A percentile compares a stretch with the other conserved stretches of the same genome.
Conservation (phyloP, 192 early-diverging fungal species). For the Coemansia sp. region DNA sequence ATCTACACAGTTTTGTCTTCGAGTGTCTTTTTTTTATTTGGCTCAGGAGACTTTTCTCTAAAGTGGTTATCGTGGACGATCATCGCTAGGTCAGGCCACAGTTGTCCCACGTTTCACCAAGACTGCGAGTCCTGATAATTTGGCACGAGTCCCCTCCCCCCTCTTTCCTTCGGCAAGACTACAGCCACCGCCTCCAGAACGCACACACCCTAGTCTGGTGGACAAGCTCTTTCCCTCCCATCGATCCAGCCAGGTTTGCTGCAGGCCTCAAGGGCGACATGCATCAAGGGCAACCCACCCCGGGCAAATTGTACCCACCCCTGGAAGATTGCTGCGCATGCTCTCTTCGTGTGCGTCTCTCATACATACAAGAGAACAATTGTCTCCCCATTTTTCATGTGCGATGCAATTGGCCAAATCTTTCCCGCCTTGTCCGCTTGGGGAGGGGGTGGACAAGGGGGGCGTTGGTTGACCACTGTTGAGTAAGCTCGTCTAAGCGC, state of each 20-base stretch:
- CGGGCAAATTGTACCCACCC: background rate
- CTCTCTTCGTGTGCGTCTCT: background rate
- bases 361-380: background rate
- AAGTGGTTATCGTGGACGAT: background rate
- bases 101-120: slow-evolving; percentile 3
- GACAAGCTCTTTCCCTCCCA: background rate
- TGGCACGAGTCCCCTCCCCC: background rate
- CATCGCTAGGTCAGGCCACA: slow-evolving; percentile 1
- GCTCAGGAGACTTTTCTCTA: background rate
- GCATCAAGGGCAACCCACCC: background rate
- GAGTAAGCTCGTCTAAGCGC: background rate
- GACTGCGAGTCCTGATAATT: background rate
- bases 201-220: background rate
- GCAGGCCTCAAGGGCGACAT: slow-evolving; percentile 3
- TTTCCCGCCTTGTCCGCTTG: slow-evolving; percentile 7
- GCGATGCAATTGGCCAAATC: slow-evolving; percentile 8
- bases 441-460: background rate
- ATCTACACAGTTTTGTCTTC: background rate
- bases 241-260: background rate
- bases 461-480: background rate
- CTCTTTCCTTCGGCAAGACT: background rate
- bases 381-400: background rate
- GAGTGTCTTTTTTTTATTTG: background rate
- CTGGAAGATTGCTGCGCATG: background rate
- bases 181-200: background rate